A percentile compares a stretch with the other conserved stretches of the same genome.
Evolutionary conservation across 2,329 filamentous ascomycete species (phyloP).

Genomic region (Colletotrichum scovillei): DNA sequence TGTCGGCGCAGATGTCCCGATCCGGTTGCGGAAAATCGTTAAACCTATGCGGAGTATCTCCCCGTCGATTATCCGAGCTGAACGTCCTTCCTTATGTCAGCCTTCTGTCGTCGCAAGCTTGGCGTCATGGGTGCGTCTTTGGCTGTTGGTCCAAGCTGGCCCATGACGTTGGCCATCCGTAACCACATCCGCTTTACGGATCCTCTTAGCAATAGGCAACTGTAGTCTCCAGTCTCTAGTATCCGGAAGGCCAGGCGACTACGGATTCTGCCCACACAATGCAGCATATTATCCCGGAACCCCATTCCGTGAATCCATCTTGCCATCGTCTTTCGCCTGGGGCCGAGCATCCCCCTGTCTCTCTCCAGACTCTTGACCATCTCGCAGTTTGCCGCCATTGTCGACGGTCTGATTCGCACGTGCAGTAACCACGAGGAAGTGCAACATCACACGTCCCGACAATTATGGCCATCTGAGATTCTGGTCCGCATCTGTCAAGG

Average conservation of each 20-base stretch:
- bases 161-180: slow-evolving; percentile 24
- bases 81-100: not conserved
- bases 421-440: not conserved
- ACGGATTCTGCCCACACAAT: not conserved
- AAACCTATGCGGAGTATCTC: not conserved
- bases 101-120: slow-evolving; percentile 1
- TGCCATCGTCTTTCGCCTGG: not conserved
- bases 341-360: slow-evolving; percentile 3
- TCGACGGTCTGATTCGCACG: slow-evolving; percentile 4
- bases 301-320: not conserved
- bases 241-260: not conserved
- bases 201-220: slow-evolving; percentile 6
- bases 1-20: not conserved
- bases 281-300: not conserved
- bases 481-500: slow-evolving; percentile 7
- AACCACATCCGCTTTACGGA: slow-evolving; percentile 12
- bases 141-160: not conserved
- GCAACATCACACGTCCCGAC: not conserved
- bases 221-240: not conserved
- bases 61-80: not conserved
- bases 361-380: slow-evolving; percentile 2
- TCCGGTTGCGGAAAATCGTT: not conserved
- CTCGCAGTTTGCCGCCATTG: not conserved
- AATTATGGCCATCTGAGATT: not conserved
- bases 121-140: slow-evolving; percentile 25